Evolutionary conservation across 1,284 basidiomycete species (phyloP), one percentile per base, ranked within the genome.

Genomic region (Trametes sp.): DNA sequence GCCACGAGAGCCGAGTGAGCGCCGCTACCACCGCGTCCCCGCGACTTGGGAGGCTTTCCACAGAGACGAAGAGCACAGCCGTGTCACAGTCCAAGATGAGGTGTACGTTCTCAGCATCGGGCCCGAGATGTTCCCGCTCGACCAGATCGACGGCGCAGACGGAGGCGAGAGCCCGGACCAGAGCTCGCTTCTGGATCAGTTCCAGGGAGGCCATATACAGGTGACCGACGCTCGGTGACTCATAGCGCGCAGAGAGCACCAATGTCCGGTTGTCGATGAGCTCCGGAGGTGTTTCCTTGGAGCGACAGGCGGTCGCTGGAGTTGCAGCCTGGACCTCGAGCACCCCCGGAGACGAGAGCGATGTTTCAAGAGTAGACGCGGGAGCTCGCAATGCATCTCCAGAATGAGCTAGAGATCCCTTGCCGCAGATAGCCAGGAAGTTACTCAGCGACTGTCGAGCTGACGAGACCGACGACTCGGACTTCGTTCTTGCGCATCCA

Each of bases 171-270:
- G 76, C 73, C 8, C 80, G 81, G 35, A 88, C 80, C 1, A 93
- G 76, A 13, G 77, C 78, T 54, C 84, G 85, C 68, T 87, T 87
- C 72, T 92, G 89, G 4, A 92, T 77, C n/a, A 91, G 64, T 28
- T 84, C 78, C 59, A 92, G 72, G 19, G 89, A 92, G 19, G 84
- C 84, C 73, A 93, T 78, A 69, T 92, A 93, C 28, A 79, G 81
- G 72, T 92, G 89, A n/a, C 71, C 56, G n/a, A 69, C 73, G 10
- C 62, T 55, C 11, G 83, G 78, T 38, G 61, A 68, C n/a, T 63
- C 58, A 73, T 74, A 74, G 19, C 66, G 54, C 4, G 73, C 69
- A 7, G 84, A 81, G 42, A 87, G 75, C 19, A 70, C 69, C 23
- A 88, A 72, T 2, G 86, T 90, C 59, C 79, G 78, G 36, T 70